A percentile compares a stretch with the other conserved stretches of the same genome.
Evolutionary conservation across 2,329 filamentous ascomycete genomes (phyloP).

Genomic region (Fusarium poae): DNA sequence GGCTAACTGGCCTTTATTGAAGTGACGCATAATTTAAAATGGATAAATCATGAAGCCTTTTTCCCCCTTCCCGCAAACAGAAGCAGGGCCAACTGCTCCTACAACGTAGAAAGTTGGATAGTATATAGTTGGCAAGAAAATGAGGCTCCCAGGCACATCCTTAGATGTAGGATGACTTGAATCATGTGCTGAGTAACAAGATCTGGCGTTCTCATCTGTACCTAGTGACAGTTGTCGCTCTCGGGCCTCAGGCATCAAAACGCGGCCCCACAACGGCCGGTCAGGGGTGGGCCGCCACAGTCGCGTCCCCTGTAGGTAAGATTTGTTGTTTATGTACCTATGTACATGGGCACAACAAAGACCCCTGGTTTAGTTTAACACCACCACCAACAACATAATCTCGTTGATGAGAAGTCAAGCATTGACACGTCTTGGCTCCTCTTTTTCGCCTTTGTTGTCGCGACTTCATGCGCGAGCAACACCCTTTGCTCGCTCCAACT

Average conservation of each 20-base stretch:
- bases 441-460: constrained; percentile 44
- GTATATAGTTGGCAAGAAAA: neutral
- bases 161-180: neutral
- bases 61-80: neutral
- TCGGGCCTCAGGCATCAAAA: constrained; percentile 43
- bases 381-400: constrained; percentile 49
- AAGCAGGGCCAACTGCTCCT: neutral
- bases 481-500: constrained; percentile 36
- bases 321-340: constrained; percentile 49
- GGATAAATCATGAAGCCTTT: neutral
- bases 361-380: constrained; percentile 48
- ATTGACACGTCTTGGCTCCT: constrained; percentile 44
- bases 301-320: constrained; percentile 45
- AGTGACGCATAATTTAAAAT: no score
- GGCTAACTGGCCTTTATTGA: neutral
- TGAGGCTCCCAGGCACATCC: neutral
- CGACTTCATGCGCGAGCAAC: constrained; percentile 45
- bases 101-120: neutral
- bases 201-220: neutral
- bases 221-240: neutral
- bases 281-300: constrained; percentile 21
- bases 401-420: constrained; percentile 44
- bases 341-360: constrained; percentile 40
- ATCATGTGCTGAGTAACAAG: constrained; percentile 40
- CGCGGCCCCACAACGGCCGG: constrained; percentile 37